Conservation (phyloP, 2,329 filamentous ascomycete species). For the Cladosporium colombiae region DNA sequence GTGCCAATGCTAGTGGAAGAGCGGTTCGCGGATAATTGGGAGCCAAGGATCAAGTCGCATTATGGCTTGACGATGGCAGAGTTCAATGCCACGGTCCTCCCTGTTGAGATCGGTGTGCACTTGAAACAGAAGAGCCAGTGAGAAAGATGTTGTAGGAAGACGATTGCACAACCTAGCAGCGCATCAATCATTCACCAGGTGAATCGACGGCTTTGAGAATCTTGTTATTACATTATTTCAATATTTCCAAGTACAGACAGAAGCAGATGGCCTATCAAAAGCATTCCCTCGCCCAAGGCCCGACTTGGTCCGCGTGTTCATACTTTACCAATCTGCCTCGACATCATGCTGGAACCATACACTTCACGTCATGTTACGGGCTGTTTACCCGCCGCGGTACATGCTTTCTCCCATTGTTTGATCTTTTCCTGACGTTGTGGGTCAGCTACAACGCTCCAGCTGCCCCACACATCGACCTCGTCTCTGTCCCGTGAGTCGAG, state of each 20-base stretch:
- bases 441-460: neutral
- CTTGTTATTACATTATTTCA: neutral
- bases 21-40: slow-evolving; percentile 44
- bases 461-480: neutral
- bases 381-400: neutral
- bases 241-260: neutral
- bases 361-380: neutral
- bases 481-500: neutral
- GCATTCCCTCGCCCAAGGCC: neutral
- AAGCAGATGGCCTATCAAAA: neutral
- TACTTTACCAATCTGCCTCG: neutral
- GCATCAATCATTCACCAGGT: neutral
- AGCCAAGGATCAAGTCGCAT: slow-evolving; percentile 40
- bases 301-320: neutral
- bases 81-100: slow-evolving; percentile 44
- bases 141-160: neutral
- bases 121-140: slow-evolving; percentile 26
- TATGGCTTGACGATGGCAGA: slow-evolving; percentile 46
- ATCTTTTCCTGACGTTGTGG: neutral
- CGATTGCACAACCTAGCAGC: too few relatives aligned
- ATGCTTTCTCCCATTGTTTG: neutral
- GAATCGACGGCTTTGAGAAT: neutral
- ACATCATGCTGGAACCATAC: neutral
- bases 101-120: slow-evolving; percentile 42
- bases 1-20: slow-evolving; percentile 45